phyloP scores from a whole-genome alignment of 176 grass and related monocot species.

The Neostapfia colusana region DNA sequence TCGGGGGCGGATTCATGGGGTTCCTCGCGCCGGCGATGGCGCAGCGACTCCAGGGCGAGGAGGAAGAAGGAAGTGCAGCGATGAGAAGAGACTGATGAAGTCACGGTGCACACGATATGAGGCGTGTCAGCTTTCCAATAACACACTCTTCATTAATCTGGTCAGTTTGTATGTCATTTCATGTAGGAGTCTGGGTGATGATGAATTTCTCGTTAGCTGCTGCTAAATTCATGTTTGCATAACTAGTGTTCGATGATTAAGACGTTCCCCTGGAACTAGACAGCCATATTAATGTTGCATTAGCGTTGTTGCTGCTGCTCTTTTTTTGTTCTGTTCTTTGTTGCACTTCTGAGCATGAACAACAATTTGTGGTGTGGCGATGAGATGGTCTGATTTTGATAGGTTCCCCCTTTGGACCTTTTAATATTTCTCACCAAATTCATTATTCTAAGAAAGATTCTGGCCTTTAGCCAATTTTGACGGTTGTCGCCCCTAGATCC shows the following conservation, averaged over 20 bases:
- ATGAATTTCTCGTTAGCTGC: conserved; percentile 17
- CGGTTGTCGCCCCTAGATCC: conserved; percentile 41
- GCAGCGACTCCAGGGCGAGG: conserved; percentile 68
- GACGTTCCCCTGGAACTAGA: conserved; percentile 44
- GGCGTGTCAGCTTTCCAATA: conserved; percentile 38
- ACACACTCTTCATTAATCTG: conserved; percentile 33
- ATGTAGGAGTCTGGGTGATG: conserved; percentile 49
- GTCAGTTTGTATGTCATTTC: conserved; percentile 51
- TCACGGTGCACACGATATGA: background rate
- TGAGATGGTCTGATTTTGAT: conserved; percentile 42
- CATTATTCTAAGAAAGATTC: conserved; percentile 53
- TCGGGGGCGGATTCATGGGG: conserved; percentile 64
- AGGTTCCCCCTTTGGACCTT: conserved; percentile 41
- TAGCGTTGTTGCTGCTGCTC: conserved; percentile 21
- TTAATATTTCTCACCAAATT: conserved; percentile 49
- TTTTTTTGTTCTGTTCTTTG: background rate
- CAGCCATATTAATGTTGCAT: conserved; percentile 53
- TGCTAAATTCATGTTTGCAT: conserved; percentile 37
- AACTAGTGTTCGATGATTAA: conserved; percentile 38
- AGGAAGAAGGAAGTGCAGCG: conserved; percentile 53
- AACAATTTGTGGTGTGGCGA: conserved; percentile 50
- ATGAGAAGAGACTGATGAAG: conserved; percentile 43
- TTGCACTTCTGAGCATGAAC: conserved; percentile 38
- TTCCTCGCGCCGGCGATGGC: conserved; percentile 65
- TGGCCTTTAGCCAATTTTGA: conserved; percentile 45